These are phyloP conservation scores for Plasmodiophora brassicae DNA, from an alignment of 208 protist species.

Conservation along the genomic window DNA sequence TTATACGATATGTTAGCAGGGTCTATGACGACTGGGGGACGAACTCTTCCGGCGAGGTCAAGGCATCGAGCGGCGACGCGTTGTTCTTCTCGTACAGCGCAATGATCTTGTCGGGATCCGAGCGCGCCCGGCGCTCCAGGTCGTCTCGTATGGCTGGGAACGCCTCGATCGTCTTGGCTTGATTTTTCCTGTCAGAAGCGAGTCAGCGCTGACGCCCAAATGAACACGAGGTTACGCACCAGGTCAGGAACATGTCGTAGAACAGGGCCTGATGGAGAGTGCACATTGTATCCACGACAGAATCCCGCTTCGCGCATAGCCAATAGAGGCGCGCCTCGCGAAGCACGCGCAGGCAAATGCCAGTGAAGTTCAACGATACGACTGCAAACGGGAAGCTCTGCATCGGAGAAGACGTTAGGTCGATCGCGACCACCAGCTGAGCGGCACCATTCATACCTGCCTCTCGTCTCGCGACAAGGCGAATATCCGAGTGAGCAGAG, in stretches of 20 bases:
- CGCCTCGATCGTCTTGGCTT: background rate
- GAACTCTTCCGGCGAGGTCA: background rate
- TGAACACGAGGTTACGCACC: background rate
- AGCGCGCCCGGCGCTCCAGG: background rate
- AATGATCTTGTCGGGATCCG: background rate
- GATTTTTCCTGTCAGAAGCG: background rate
- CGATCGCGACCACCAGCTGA: too few species aligned
- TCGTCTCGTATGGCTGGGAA: background rate
- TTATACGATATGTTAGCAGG: too few species aligned
- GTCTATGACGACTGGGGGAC: background rate
- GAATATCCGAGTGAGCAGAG: background rate
- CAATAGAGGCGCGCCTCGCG: background rate
- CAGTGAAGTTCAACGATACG: conserved; percentile 33
- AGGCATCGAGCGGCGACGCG: background rate
- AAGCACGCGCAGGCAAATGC: conserved; percentile 6
- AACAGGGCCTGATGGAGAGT: background rate
- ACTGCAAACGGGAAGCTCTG: conserved; percentile 35
- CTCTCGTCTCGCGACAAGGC: background rate
- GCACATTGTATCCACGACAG: background rate
- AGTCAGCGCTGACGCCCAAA: background rate
- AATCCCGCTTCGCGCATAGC: background rate
- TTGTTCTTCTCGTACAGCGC: background rate
- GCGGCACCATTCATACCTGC: background rate
- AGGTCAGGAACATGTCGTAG: background rate
- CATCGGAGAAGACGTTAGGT: background rate